A percentile compares a stretch with the other conserved stretches of the same genome.
Evolutionary conservation across 139 green algal genomes (phyloP).

Genomic region (Pseudopediastrum boryanum): DNA sequence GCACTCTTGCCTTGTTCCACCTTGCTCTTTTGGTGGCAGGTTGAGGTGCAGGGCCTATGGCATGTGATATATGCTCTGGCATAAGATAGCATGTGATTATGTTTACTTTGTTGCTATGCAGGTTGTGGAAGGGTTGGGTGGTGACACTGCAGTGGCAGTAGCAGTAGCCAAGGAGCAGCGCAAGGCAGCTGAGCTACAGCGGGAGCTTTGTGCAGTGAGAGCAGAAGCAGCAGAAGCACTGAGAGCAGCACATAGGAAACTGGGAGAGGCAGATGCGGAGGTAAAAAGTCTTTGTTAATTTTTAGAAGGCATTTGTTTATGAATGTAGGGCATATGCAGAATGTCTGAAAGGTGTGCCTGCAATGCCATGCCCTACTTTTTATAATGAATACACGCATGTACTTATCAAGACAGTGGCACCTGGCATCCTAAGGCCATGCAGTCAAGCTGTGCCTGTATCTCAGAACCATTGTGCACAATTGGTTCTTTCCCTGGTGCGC

Average conservation of each 20-base stretch:
- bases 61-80: background rate
- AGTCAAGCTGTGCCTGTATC: too few species aligned
- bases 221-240: too few species aligned
- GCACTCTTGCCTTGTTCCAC: background rate
- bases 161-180: slow-evolving; percentile 42
- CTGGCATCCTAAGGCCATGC: too few species aligned
- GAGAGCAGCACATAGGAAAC: too few species aligned
- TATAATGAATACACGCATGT: too few species aligned
- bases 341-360: too few species aligned
- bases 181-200: slow-evolving; percentile 42
- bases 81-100: background rate
- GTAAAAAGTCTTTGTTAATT: background rate
- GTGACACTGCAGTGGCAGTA: slow-evolving; percentile 18
- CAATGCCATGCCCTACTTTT: too few species aligned
- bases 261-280: background rate
- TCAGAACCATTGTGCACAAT: too few species aligned
- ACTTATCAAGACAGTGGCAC: too few species aligned
- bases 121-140: background rate
- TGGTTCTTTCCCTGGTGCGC: too few species aligned
- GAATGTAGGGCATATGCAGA: background rate
- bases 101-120: background rate
- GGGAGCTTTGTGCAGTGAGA: slow-evolving; percentile 48
- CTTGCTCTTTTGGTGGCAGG: slow-evolving; percentile 4
- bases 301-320: background rate
- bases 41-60: slow-evolving; percentile 21